Evolutionary conservation across 495 filamentous ascomycete genomes (phyloP).

Genomic region (Astrocystis sublimbata): DNA sequence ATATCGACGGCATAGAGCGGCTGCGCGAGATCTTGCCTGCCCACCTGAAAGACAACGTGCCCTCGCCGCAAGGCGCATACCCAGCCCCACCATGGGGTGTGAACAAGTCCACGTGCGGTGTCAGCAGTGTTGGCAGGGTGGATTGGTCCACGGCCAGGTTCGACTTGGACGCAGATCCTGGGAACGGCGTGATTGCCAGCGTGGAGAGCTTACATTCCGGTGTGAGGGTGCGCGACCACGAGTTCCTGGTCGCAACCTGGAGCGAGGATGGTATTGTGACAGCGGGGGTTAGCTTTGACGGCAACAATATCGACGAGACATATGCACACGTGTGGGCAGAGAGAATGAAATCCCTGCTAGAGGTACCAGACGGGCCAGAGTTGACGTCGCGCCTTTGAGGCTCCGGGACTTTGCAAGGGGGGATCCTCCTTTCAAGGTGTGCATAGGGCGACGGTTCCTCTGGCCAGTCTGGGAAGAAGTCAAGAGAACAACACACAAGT

Average conservation of each 20-base stretch:
- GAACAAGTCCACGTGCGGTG: conserved; percentile 1
- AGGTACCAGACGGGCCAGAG: neutral
- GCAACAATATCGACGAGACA: conserved; percentile 15
- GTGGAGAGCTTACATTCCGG: conserved; percentile 1
- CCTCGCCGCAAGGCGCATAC: conserved; percentile 14
- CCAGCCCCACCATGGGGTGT: neutral
- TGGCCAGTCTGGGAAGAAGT: neutral
- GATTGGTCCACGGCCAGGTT: conserved; percentile 3
- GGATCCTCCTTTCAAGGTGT: neutral
- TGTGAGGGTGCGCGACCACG: conserved; percentile 3
- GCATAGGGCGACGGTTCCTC: neutral
- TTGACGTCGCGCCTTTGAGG: conserved; percentile 9
- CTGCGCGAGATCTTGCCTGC: conserved; percentile 6
- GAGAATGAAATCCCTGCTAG: conserved; percentile 13
- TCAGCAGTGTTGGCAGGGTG: conserved; percentile 7
- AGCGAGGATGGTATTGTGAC: conserved; percentile 13
- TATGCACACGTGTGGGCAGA: conserved; percentile 1
- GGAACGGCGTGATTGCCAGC: conserved; percentile 6
- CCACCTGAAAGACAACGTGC: neutral
- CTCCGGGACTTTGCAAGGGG: too few relatives aligned
- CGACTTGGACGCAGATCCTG: conserved; percentile 14
- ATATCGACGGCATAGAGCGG: conserved; percentile 18
- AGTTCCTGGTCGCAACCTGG: conserved; percentile 9
- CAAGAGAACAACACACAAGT: neutral
- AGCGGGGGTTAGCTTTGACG: conserved; percentile 17